Evolutionary conservation across 192 early-diverging fungal species (phyloP).

Genomic region (Coemansia sp.): DNA sequence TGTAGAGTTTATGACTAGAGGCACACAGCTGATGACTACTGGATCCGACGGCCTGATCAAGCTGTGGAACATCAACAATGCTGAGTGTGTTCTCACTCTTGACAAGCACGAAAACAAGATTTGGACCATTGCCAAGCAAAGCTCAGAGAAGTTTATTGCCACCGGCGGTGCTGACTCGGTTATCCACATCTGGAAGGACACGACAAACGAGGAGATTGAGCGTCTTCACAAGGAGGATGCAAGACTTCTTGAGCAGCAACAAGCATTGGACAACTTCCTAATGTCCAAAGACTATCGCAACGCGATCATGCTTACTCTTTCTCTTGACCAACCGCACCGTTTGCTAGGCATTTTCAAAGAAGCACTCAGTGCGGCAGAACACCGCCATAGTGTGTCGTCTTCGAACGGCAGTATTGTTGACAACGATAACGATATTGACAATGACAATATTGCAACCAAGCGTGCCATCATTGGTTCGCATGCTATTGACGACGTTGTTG

Average conservation of each 20-base stretch:
- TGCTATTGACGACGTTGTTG: constrained; percentile 69
- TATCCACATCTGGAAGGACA: constrained; percentile 91
- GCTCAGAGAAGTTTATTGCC: constrained; percentile 64
- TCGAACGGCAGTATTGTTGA: not conserved
- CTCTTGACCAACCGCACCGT: constrained; percentile 84
- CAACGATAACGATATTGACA: not conserved
- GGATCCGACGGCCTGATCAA: constrained; percentile 95
- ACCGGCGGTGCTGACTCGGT: constrained; percentile 90
- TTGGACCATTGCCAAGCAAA: constrained; percentile 84
- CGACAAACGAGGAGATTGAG: constrained; percentile 79
- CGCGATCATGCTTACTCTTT: constrained; percentile 85
- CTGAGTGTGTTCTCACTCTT: constrained; percentile 85
- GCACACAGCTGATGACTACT: constrained; percentile 82
- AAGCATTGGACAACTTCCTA: constrained; percentile 86
- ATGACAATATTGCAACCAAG: not conserved
- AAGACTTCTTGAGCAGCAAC: constrained; percentile 77
- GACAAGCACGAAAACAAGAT: constrained; percentile 96
- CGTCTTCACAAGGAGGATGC: constrained; percentile 63
- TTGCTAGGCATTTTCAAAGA: constrained; percentile 72
- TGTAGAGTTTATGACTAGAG: constrained; percentile 78
- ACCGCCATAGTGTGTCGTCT: constrained; percentile 12
- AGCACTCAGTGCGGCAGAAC: constrained; percentile 50
- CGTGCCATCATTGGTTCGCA: constrained; percentile 29
- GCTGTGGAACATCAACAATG: constrained; percentile 91
- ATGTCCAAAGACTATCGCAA: constrained; percentile 86